Percentiles rank a stretch among this genome's conserved stretches.
Evolutionary conservation across 2,329 filamentous ascomycete genomes (phyloP).

Genomic region (Cladosporium sp.): DNA sequence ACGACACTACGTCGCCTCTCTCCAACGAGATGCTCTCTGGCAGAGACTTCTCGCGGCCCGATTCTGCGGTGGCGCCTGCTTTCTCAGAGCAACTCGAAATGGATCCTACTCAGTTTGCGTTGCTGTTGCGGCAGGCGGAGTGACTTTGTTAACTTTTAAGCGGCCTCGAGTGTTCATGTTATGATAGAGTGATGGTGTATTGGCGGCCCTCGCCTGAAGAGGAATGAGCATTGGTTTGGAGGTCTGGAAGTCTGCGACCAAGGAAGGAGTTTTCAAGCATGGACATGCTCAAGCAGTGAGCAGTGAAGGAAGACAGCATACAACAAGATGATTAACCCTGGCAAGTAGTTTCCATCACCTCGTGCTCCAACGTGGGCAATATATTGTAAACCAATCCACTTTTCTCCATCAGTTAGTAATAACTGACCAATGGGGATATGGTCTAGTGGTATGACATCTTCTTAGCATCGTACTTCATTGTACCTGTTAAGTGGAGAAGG

Average conservation of each 20-base stretch:
- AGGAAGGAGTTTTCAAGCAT: too few species aligned
- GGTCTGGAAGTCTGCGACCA: too few species aligned
- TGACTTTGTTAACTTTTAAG: neutral
- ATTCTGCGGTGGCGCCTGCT: neutral
- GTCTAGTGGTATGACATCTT: constrained; percentile 22
- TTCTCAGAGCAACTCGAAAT: neutral
- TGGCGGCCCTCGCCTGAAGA: neutral
- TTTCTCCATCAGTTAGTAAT: neutral
- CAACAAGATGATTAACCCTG: too few species aligned
- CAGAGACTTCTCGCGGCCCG: neutral
- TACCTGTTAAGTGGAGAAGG: constrained; percentile 19
- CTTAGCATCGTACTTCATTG: constrained; percentile 12
- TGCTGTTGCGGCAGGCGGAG: neutral
- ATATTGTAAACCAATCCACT: neutral
- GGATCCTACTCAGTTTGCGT: neutral
- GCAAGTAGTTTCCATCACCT: too few species aligned
- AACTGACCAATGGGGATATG: constrained; percentile 15
- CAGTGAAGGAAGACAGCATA: too few species aligned
- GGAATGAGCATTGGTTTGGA: neutral
- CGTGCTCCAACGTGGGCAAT: too few species aligned
- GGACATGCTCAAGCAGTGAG: too few species aligned
- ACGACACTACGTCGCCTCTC: neutral
- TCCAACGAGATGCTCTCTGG: neutral
- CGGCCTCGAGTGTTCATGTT: neutral
- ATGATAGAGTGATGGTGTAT: neutral